These are phyloP conservation scores for Yamadazyma kitorensis DNA, from an alignment of 805 yeast genomes.

Conservation along the genomic window DNA sequence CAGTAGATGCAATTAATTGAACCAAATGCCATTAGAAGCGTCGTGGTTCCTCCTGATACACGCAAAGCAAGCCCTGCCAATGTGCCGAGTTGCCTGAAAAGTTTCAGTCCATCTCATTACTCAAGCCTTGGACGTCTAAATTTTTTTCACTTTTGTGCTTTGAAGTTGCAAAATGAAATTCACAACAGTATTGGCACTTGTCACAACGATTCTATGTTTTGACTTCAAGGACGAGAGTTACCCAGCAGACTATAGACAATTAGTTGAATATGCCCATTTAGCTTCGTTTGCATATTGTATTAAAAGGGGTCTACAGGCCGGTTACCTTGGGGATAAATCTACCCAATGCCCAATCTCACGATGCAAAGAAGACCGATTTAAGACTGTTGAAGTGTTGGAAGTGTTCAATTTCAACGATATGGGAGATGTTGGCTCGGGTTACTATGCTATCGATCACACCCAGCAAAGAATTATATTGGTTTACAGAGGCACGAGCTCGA, in stretches of 20 bases:
- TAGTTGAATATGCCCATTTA: constrained; percentile 31
- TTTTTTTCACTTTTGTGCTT: too few species aligned
- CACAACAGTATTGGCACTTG: too few species aligned
- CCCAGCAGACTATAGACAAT: constrained; percentile 17
- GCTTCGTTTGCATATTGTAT: constrained; percentile 39
- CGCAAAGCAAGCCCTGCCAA: too few species aligned
- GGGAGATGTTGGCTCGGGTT: constrained; percentile 54
- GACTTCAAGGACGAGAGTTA: too few species aligned
- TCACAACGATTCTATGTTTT: neutral
- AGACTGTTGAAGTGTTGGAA: constrained; percentile 33
- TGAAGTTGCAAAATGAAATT: too few species aligned
- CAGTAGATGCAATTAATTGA: constrained; percentile 32
- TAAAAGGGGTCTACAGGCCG: constrained; percentile 24
- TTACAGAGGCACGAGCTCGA: constrained; percentile 63
- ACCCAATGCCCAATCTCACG: constrained; percentile 22
- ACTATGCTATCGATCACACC: constrained; percentile 47
- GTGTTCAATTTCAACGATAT: constrained; percentile 40
- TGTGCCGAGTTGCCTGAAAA: too few species aligned
- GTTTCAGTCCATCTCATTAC: too few species aligned
- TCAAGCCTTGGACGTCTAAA: too few species aligned
- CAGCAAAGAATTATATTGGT: constrained; percentile 44
- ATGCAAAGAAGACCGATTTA: constrained; percentile 20
- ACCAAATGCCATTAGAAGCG: neutral
- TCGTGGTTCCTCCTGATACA: too few species aligned
- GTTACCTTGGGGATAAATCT: constrained; percentile 19